Base-by-base conservation (phyloP, 2,329 filamentous ascomycete species). In the Gnomoniopsis sp. region DNA sequence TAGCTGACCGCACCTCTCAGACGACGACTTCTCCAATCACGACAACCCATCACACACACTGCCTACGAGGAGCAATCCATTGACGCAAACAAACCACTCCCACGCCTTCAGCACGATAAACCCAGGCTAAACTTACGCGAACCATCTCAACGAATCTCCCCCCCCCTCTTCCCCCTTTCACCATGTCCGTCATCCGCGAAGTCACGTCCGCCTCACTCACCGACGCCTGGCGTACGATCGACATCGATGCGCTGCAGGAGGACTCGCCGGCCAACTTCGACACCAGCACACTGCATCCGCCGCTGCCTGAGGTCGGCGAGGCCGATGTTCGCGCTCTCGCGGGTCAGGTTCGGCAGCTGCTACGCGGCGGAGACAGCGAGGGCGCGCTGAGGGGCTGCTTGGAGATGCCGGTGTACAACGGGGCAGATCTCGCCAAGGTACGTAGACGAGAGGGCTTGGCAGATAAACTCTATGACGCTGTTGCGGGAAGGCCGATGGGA, bases 241-340 rank as follows among this genome's bases (percentile, higher is more conserved):
- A 97, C 82, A 89, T 97, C 74, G 93, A 97, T 73, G 88, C 88
- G 66, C 84, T 96, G 68, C 90, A 95, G 74, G 91, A 93, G 60
- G 93, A 98, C 75, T 95, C 91, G 68, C 85, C 90, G 65, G 79
- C 86, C 75, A 98, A 97, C 84, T 98, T 98, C 78, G 90, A 96
- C 76, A 86, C 90, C 63, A 84, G 88, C 60, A 91, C 91, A 19
- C 86, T 98, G 67, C 87, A 89, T 65, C 91, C 93, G 38, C 83
- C 89, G 47, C 86, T 86, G 61, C 82, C 89, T 65, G 88, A 93
- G 66, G 83, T 90, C 62, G 86, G 83, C 67, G 89, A 93, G 68
- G 79, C 85, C 67, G 91, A 95, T 67, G 90, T 92, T 49, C 90
- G 93, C 65, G 85, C 84, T 63, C 81, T 95, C 53, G 86, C 89